Evolutionary conservation across 1,139 yeast species (phyloP), one percentile per base, ranked within the genome.

Genomic region (Pneumocystis carinii): DNA sequence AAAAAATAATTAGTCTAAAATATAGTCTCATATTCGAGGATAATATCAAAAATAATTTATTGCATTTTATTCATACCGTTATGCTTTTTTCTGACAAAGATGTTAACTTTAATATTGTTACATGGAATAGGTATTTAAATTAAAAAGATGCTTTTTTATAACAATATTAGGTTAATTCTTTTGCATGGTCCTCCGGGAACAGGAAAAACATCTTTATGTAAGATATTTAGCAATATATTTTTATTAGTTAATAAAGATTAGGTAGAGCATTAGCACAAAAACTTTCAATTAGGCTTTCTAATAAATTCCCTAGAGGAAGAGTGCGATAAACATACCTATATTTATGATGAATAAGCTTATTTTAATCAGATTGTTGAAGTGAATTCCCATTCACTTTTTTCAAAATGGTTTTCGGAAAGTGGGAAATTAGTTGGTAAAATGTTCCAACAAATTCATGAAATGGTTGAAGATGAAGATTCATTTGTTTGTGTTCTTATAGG

Each of bases 111-210:
- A 63, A 64, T 7, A 53, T 67, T 39, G 60, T 65, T 29, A 61
- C 68, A 6, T 62, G 59, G 37, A 66, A 66, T 53, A 62, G 66
- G 66, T 64, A 17, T 42, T 6, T 48, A 36, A 59, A 15, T 42
- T 41, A 39, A 41, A 53, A 10, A 29, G 64, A 39, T 38, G 24
- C 39, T 19, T 27, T 38, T 36, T 15, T 24, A 59, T 36, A 32
- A 57, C 17, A 15, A 14, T 14, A 12, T 10, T 8, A 59, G 67
- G 15, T 62, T 66, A 6, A 56, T 67, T 14, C 64, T 67, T 3
- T 65, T 67, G n/a, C 67, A 67, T 61, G 69, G 69, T 1, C 69
- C 68, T 2, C 69, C 69, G 0, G 69, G 69, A 12, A 66, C 66
- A 10, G 69, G 69, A 32, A 67, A 67, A 59, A 67, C 69, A 5